Evolutionary conservation across 805 yeast genomes (phyloP), one percentile per base, ranked within the genome.

Genomic region (Ogataea thermomethanolica): DNA sequence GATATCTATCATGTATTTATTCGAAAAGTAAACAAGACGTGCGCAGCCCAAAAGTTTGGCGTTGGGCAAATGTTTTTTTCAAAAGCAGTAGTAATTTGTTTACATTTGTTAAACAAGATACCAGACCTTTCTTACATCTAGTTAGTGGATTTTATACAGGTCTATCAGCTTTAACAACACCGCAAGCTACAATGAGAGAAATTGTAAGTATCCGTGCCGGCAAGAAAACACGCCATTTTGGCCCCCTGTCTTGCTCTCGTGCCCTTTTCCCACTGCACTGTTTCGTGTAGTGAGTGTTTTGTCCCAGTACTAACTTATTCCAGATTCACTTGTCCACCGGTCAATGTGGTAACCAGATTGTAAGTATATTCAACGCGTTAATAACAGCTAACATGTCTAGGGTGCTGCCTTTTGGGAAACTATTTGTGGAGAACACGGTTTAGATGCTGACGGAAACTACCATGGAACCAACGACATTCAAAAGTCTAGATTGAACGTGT

Each of bases 321-420:
- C 5, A 82, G 93, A 87, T 90, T 67, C 97, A 90, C 69, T 78
- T 90, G 67, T 90, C 97, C 44, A 84, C 96, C 43, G 98, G 98
- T 68, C 98, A 90, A 74, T 89, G 97, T 79, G 96, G 97, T 80
- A 90, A 90, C 78, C 98, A 90, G 72, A 88, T 90, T 55, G 87
- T 78, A 70, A 57, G 82, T 76, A 45, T 30, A 20, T 21, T 25
- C 11, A 15, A 33, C 33, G 25, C 28, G 29, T 29, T 27, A 7
- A 20, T 4, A 23, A 12, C n/a, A 36, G 41, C 53, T 47, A 50
- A 51, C 55, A 27, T 21, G 4, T 21, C 51, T 5, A 76, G 81
- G 95, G 95, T 71, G 90, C 95, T 51, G 95, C 95, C 45, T 86
- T 86, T 61, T 86, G 95, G 95, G 90, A 86, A 69, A 85, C 91